These are phyloP conservation scores for Waltergamsia citrina DNA, from an alignment of 2,329 filamentous ascomycete species.

Conservation along the genomic window DNA sequence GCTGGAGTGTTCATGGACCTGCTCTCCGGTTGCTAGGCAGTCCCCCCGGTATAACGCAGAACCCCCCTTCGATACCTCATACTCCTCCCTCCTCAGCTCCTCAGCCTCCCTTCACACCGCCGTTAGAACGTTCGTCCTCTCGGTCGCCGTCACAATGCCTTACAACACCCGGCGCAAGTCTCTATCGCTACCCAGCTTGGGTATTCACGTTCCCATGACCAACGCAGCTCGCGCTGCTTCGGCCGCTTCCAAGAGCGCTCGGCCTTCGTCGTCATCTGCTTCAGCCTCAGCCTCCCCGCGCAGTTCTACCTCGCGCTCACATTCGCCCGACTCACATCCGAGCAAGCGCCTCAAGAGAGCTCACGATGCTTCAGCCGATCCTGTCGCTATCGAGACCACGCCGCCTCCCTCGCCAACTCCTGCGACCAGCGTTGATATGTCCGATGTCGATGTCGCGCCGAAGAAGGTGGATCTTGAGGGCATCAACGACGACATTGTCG, in stretches of 20 bases:
- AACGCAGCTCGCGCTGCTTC: slow-evolving; percentile 49
- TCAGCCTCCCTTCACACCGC: neutral
- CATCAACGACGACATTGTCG: slow-evolving; percentile 92
- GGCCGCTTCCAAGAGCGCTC: slow-evolving; percentile 31
- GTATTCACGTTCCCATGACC: slow-evolving; percentile 73
- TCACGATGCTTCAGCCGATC: slow-evolving; percentile 53
- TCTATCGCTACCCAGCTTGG: slow-evolving; percentile 82
- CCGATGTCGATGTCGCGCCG: slow-evolving; percentile 11
- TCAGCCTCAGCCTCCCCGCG: slow-evolving; percentile 19
- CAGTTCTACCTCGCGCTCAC: slow-evolving; percentile 17
- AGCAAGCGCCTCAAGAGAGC: slow-evolving; percentile 71
- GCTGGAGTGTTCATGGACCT: no score
- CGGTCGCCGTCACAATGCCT: slow-evolving; percentile 51
- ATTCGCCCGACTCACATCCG: slow-evolving; percentile 26
- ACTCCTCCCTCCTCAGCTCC: neutral
- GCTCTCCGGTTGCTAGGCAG: no score
- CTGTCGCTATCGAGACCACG: slow-evolving; percentile 72
- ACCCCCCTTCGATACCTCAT: neutral
- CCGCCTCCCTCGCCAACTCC: slow-evolving; percentile 39
- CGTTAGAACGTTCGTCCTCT: neutral
- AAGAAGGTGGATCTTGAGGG: slow-evolving; percentile 55
- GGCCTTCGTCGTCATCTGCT: slow-evolving; percentile 17
- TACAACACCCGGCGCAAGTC: slow-evolving; percentile 98
- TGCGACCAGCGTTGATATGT: slow-evolving; percentile 16
- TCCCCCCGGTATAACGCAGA: neutral